A percentile compares a stretch with the other conserved stretches of the same genome.
Conservation (phyloP, 164 flowering plant species). For the Vitis amurensis region DNA sequence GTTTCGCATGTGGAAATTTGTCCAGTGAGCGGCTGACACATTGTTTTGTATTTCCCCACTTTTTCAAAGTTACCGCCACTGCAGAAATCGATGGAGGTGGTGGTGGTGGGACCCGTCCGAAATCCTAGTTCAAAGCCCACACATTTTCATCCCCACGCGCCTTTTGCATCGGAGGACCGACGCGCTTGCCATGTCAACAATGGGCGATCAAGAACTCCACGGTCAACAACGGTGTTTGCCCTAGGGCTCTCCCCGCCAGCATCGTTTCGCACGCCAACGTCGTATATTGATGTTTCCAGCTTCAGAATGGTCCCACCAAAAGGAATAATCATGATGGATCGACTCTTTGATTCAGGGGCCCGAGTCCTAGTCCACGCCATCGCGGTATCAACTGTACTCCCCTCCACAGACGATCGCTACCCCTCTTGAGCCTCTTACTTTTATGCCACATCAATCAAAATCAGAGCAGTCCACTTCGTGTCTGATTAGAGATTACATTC, state of each 20-base stretch:
- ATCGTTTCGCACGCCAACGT: constrained; percentile 8
- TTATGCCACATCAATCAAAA: background rate
- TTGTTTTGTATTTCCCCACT: background rate
- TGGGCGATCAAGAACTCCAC: too few relatives aligned
- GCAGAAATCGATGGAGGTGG: background rate
- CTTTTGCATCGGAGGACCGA: background rate
- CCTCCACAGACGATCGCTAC: background rate
- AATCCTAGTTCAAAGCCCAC: background rate
- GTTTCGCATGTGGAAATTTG: background rate
- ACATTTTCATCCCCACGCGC: background rate
- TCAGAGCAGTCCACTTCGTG: constrained; percentile 6
- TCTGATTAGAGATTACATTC: background rate
- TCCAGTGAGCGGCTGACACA: constrained; percentile 1
- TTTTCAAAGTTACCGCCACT: constrained; percentile 19
- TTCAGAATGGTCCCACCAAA: background rate
- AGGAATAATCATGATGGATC: background rate
- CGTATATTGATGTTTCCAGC: background rate
- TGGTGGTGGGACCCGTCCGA: too few relatives aligned
- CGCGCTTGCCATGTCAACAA: too few relatives aligned
- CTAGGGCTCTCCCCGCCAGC: background rate
- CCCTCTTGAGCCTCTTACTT: background rate
- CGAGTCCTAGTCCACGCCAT: background rate
- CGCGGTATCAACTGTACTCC: background rate
- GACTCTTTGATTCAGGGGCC: background rate
- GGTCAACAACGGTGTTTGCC: too few relatives aligned